phyloP scores from a whole-genome alignment of 106 monocot genomes.

The Acanthochlamys bracteata region DNA sequence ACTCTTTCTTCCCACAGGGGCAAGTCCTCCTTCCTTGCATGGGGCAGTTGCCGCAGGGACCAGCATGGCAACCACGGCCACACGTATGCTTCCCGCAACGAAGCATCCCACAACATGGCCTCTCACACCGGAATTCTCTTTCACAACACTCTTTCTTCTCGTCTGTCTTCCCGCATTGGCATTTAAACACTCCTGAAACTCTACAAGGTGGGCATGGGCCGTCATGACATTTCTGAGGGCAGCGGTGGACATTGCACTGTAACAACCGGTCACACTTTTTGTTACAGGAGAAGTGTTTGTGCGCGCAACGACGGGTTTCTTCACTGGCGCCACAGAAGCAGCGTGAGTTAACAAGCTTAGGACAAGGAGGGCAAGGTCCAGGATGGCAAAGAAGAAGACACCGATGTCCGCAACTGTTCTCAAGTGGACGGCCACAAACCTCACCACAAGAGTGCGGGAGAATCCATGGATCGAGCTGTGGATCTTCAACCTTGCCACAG shows the following conservation, averaged over 20 bases:
- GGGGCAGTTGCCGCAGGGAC: constrained; percentile 68
- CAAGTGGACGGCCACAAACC: constrained; percentile 47
- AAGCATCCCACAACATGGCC: constrained; percentile 39
- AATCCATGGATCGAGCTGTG: constrained; percentile 73
- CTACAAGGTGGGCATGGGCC: constrained; percentile 66
- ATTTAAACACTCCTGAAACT: constrained; percentile 34
- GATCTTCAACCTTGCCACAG: constrained; percentile 70
- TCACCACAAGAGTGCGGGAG: constrained; percentile 93
- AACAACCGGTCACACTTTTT: constrained; percentile 28
- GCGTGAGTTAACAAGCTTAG: constrained; percentile 35
- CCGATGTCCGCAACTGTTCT: constrained; percentile 45
- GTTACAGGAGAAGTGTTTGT: constrained; percentile 59
- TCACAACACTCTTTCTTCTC: constrained; percentile 54
- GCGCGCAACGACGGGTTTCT: constrained; percentile 61
- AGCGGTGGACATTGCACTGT: constrained; percentile 49
- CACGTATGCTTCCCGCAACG: constrained; percentile 70
- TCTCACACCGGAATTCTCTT: constrained; percentile 51
- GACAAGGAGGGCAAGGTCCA: constrained; percentile 94
- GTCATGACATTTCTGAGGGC: constrained; percentile 54
- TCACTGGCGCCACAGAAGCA: constrained; percentile 73
- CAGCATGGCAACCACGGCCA: constrained; percentile 69
- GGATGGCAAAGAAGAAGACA: constrained; percentile 96
- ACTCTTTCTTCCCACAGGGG: constrained; percentile 83
- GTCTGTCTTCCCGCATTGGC: constrained; percentile 51
- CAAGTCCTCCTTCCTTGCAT: constrained; percentile 72